Conservation (phyloP, 257 asterid genomes). For the Nicotiana tomentosiformis region DNA sequence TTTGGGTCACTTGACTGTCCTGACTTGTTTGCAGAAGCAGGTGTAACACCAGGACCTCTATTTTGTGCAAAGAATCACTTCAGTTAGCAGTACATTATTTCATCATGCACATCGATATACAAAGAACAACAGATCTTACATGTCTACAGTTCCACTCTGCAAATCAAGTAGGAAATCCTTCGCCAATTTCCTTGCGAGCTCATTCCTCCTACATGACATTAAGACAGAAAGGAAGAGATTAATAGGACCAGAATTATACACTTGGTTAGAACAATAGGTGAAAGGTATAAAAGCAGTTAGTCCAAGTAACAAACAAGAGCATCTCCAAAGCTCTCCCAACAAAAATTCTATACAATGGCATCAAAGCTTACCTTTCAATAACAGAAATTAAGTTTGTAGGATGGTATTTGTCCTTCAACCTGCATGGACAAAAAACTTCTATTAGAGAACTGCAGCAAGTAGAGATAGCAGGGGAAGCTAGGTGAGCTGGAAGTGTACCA, state of each 20-base stretch:
- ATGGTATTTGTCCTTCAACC: constrained; percentile 97
- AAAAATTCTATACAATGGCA: not conserved
- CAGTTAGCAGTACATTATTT: not conserved
- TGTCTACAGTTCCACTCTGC: constrained; percentile 81
- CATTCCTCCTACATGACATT: constrained; percentile 66
- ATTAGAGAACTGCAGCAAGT: constrained; percentile 7
- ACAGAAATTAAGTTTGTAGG: constrained; percentile 82
- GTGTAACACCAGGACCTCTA: constrained; percentile 76
- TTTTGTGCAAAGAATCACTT: constrained; percentile 18
- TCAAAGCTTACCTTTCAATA: constrained; percentile 61
- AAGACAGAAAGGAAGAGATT: constrained; percentile 2
- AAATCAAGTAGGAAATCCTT: constrained; percentile 83
- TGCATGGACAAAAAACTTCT: constrained; percentile 27
- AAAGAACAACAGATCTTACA: constrained; percentile 42
- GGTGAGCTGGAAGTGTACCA: constrained; percentile 43
- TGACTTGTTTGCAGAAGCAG: constrained; percentile 54
- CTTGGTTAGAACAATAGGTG: not conserved
- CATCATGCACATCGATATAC: not conserved
- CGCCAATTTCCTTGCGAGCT: constrained; percentile 65
- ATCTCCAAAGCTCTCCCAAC: not conserved
- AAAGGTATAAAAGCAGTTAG: not conserved
- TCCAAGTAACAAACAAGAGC: not conserved
- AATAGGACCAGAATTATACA: not conserved
- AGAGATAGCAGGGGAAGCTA: constrained; percentile 9
- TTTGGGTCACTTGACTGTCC: constrained; percentile 67